These are phyloP conservation scores for Volvox reticuliferus DNA, from an alignment of 139 green algal species.

Conservation along the genomic window DNA sequence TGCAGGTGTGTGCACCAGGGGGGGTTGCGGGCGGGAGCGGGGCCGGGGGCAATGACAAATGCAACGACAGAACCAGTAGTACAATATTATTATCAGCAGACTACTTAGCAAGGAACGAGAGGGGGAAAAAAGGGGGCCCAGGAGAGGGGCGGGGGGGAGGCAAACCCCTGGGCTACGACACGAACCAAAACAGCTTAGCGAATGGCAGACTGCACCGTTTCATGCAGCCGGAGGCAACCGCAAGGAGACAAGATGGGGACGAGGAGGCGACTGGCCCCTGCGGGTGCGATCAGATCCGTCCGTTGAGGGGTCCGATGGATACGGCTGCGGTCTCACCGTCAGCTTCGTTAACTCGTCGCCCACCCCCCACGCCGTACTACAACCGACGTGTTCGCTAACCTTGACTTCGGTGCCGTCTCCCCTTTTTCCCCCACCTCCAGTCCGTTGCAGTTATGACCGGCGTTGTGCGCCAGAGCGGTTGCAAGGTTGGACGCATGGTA, in stretches of 20 bases:
- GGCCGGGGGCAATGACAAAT: neutral
- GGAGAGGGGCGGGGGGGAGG: neutral
- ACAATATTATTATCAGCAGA: too few species aligned
- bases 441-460: constrained; percentile 25
- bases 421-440: neutral
- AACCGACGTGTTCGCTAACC: too few species aligned
- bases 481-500: constrained; percentile 79
- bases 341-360: too few species aligned
- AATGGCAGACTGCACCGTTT: too few species aligned
- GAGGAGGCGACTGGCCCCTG: too few species aligned
- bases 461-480: constrained; percentile 51
- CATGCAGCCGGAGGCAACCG: too few species aligned
- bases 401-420: neutral
- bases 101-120: neutral
- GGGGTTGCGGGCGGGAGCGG: neutral
- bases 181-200: too few species aligned
- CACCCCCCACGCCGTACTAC: too few species aligned
- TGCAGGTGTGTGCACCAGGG: neutral
- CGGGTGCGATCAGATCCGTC: too few species aligned
- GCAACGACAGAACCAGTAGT: neutral
- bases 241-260: too few species aligned
- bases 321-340: too few species aligned
- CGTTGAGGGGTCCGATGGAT: too few species aligned
- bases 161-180: neutral
- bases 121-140: neutral